Evolutionary conservation across 352 stramenopile species (phyloP), one percentile per base, ranked within the genome.

Genomic region (Aphanomyces euteiches): DNA sequence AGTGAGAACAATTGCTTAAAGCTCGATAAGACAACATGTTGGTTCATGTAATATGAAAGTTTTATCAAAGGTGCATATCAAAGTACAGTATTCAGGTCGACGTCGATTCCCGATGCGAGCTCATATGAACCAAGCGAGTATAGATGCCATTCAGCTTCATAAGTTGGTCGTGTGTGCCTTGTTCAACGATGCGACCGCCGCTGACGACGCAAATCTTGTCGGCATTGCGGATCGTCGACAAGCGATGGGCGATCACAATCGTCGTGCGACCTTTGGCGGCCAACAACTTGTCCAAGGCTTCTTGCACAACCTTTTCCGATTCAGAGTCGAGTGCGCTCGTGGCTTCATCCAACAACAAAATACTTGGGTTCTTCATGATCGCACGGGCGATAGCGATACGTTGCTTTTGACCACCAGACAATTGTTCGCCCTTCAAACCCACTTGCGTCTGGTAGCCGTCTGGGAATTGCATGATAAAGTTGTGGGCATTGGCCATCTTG

Each of bases 111-210:
- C 28, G 28, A 28, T 28, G 28, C 28, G 28, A 28, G 28, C 28
- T 41, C 12, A 69, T 15, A 34, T 70, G 38, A 13, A 80, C 73
- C 19, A 84, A 65, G 8, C 67, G 64, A 3, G 74, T 69, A 56
- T 82, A 82, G 40, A 80, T 79, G 0, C 77, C 77, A 19, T 81
- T 76, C 5, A 77, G 19, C 13, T 73, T 66, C n/a, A 98, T 66
- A 38, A 99, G 75, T 40, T 98, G 88, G 40, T 88, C 72, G 78
- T 99, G 95, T 5, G 88, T 98, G 37, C 96, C 96, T 41, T 89
- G 77, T 73, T 98, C 95, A 0, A 90, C 87, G 36, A 99, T 87
- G 67, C 81, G 81, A 13, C 96, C 96, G 40, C 94, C 80, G 19
- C 56, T 73, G 12, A 78, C 7, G 19, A 78, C 64, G 21, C 66